Evolutionary conservation across 768 basidiomycete species (phyloP).

Genomic region (Russula sp.): DNA sequence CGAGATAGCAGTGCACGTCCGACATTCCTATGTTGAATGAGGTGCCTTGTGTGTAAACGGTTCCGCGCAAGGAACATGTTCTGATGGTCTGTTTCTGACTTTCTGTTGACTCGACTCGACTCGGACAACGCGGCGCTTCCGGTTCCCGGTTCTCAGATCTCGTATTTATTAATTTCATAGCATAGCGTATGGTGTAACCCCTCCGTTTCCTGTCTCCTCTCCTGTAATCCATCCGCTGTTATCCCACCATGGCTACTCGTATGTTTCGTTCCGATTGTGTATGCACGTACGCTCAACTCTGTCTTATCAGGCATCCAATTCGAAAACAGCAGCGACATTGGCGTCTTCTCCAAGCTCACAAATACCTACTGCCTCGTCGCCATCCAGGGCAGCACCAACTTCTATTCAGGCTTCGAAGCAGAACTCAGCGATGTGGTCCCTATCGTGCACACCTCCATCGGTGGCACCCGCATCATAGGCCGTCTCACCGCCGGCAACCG

Average conservation of each 20-base stretch:
- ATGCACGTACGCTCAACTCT: background rate
- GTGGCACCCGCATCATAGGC: conserved; percentile 92
- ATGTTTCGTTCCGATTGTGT: conserved; percentile 24
- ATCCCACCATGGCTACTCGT: conserved; percentile 59
- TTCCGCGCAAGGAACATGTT: conserved; percentile 6
- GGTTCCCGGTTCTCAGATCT: background rate
- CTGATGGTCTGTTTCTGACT: background rate
- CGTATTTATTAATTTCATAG: no score
- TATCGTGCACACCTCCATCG: conserved; percentile 93
- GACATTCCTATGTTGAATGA: background rate
- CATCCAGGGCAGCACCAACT: conserved; percentile 92
- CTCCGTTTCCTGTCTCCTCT: no score
- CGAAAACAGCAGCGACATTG: no score
- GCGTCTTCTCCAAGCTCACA: conserved; percentile 41
- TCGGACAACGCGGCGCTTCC: background rate
- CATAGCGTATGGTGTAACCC: no score
- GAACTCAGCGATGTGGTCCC: conserved; percentile 91
- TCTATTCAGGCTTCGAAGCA: conserved; percentile 95
- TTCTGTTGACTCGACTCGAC: conserved; percentile 1
- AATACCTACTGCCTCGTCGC: conserved; percentile 88
- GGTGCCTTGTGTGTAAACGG: background rate
- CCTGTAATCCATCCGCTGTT: no score
- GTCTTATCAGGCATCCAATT: conserved; percentile 44
- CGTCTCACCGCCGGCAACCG: conserved; percentile 95
- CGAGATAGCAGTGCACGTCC: background rate